These are phyloP conservation scores for Trapa bicornis DNA, from an alignment of 345 rosid genomes.

Conservation along the genomic window DNA sequence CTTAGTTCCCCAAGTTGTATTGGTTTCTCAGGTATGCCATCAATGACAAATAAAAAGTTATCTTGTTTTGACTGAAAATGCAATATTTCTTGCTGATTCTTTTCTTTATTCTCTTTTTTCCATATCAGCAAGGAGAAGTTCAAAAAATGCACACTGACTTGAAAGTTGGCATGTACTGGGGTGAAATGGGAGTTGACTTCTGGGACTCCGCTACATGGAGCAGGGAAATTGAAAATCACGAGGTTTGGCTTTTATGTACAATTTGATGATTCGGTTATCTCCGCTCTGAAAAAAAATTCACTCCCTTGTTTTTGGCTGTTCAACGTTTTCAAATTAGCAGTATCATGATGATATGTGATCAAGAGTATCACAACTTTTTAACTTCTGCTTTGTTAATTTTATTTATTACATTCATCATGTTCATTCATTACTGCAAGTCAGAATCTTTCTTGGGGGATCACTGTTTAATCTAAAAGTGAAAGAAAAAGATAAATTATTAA, in stretches of 20 bases:
- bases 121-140: conserved; percentile 66
- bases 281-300: no score
- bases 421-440: no score
- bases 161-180: conserved; percentile 64
- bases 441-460: no score
- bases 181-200: conserved; percentile 68
- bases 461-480: no score
- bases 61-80: background rate
- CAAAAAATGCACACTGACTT: conserved; percentile 59
- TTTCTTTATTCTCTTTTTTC: conserved; percentile 3
- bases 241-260: conserved; percentile 27
- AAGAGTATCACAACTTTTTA: no score
- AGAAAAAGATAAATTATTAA: no score
- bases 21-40: conserved; percentile 48
- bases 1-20: conserved; percentile 85
- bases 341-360: no score
- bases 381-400: no score
- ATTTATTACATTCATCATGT: no score
- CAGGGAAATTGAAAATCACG: conserved; percentile 36
- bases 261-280: background rate
- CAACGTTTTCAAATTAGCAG: no score
- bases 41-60: background rate
- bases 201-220: conserved; percentile 60
- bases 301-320: no score
- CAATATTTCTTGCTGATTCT: background rate